phyloP scores from a whole-genome alignment of 192 early-diverging fungal species.

The Diversispora eburnea region DNA sequence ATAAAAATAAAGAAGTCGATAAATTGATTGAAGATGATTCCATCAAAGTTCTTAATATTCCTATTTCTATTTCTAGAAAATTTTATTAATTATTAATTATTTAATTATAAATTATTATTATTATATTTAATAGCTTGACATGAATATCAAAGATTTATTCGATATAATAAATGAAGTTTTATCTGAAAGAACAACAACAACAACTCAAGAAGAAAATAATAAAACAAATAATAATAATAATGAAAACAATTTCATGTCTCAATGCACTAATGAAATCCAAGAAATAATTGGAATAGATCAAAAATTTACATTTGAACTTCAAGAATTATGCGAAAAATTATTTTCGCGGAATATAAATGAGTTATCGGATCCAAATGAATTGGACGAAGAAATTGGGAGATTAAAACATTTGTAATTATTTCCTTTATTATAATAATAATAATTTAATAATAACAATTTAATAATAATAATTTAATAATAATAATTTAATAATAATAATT shows the following conservation, averaged over 20 bases:
- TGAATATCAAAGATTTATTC: not conserved
- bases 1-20: conserved; percentile 4
- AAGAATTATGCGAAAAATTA: conserved; percentile 10
- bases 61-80: not conserved
- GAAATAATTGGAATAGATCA: conserved; percentile 16
- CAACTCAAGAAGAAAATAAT: not conserved
- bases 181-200: not conserved
- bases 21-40: conserved; percentile 11
- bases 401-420: not conserved
- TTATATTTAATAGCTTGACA: not conserved
- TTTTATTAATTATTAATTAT: not conserved
- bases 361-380: not conserved
- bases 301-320: conserved; percentile 9
- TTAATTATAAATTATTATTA: not conserved
- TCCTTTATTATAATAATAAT: not conserved
- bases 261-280: conserved; percentile 9
- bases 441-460: too few relatives aligned
- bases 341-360: conserved; percentile 4
- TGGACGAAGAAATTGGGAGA: not conserved
- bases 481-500: not conserved
- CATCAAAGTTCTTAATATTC: conserved; percentile 8
- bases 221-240: not conserved
- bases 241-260: conserved; percentile 23
- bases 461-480: too few relatives aligned
- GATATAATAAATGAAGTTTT: not conserved